Conservation (phyloP, 306 rosid species). For the Vigna angularis region DNA sequence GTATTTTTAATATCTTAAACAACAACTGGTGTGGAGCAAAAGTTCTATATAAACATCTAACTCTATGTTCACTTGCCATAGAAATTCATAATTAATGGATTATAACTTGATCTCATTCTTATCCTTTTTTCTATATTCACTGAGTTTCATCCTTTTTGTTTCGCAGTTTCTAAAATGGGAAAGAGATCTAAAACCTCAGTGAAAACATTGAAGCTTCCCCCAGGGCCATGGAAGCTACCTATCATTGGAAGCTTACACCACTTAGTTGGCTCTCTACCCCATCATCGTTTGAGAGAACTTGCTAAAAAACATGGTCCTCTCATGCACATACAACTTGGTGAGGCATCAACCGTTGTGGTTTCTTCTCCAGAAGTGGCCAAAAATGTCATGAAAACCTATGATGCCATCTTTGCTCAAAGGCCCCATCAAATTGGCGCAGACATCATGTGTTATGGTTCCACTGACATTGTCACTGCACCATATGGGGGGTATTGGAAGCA, state of each 20-base stretch:
- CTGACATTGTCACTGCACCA: background rate
- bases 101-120: background rate
- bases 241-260: constrained; percentile 40
- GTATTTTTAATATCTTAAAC: too few species aligned
- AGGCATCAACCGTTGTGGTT: constrained; percentile 22
- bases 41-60: background rate
- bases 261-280: background rate
- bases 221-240: constrained; percentile 47
- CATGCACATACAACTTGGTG: constrained; percentile 42
- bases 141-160: constrained; percentile 4
- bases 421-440: constrained; percentile 4
- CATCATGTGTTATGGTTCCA: constrained; percentile 9
- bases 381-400: constrained; percentile 46
- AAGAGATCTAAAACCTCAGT: background rate
- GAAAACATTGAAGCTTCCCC: background rate
- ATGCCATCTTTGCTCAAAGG: constrained; percentile 25
- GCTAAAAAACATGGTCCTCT: constrained; percentile 44
- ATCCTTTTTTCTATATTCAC: background rate
- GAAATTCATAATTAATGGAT: constrained; percentile 24
- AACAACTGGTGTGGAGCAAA: background rate
- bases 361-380: constrained; percentile 51
- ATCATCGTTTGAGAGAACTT: constrained; percentile 15
- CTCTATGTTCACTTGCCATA: background rate
- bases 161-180: background rate
- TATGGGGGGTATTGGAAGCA: constrained; percentile 17